Evolutionary conservation across 495 filamentous ascomycete genomes (phyloP).

Genomic region (Hapsidospora chrysogenum): DNA sequence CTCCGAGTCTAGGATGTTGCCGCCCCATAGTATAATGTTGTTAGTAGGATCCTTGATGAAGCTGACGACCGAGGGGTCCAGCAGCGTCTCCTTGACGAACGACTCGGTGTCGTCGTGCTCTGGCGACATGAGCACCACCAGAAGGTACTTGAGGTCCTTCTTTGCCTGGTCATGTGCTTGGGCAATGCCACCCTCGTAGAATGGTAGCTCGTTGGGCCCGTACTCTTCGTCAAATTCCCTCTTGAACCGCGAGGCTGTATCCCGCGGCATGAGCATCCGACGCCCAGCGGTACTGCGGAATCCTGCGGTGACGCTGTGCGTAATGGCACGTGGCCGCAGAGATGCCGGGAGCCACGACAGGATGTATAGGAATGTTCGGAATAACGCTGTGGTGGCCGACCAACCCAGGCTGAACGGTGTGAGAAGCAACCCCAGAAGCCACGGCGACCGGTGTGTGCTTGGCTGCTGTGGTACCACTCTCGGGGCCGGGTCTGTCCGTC

Average conservation of each 20-base stretch:
- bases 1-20: constrained; percentile 80
- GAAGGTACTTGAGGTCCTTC: constrained; percentile 72
- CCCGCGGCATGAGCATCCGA: constrained; percentile 58
- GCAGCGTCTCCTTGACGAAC: constrained; percentile 72
- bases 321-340: constrained; percentile 46
- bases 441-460: constrained; percentile 46
- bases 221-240: constrained; percentile 92
- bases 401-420: constrained; percentile 69
- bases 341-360: constrained; percentile 31
- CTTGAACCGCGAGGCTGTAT: constrained; percentile 76
- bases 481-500: constrained; percentile 46
- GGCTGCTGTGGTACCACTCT: constrained; percentile 63
- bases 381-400: constrained; percentile 43
- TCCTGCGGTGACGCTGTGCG: constrained; percentile 30
- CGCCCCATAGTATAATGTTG: constrained; percentile 77
- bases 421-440: constrained; percentile 61
- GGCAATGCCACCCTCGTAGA: constrained; percentile 76
- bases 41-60: constrained; percentile 58
- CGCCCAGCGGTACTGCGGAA: constrained; percentile 50
- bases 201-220: constrained; percentile 48
- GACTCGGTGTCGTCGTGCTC: constrained; percentile 82
- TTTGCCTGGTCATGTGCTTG: constrained; percentile 80
- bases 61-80: constrained; percentile 51
- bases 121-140: constrained; percentile 71
- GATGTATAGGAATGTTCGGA: constrained; percentile 64